A percentile compares a stretch with the other conserved stretches of the same genome.
Conservation (phyloP, 148 eudicot genomes). For the Rhododendron kiyosumense region DNA sequence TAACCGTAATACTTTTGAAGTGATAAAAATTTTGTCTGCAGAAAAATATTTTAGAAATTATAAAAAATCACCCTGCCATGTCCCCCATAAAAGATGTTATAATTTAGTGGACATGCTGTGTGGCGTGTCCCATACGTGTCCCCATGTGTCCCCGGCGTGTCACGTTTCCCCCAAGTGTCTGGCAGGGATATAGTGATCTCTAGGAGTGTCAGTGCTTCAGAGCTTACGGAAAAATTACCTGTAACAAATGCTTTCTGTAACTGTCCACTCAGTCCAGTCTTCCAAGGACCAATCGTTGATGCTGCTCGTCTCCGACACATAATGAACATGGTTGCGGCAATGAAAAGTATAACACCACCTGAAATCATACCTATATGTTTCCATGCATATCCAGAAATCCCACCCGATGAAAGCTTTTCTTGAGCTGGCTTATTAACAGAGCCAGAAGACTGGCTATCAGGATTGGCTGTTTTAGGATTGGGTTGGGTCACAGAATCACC, state of each 20-base stretch:
- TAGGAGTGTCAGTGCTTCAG: background rate
- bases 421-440: background rate
- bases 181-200: background rate
- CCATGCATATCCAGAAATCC: conserved; percentile 29
- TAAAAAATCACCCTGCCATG: background rate
- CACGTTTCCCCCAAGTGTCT: background rate
- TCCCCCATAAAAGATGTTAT: background rate
- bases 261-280: conserved; percentile 94
- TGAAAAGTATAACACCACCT: conserved; percentile 28
- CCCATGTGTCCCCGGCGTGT: background rate
- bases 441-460: conserved; percentile 3
- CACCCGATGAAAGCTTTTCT: conserved; percentile 20
- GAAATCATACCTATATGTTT: conserved; percentile 43
- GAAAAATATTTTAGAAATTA: background rate
- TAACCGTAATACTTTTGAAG: background rate
- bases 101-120: background rate
- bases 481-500: conserved; percentile 19
- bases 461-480: conserved; percentile 12
- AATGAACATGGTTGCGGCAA: conserved; percentile 27
- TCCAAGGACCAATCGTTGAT: conserved; percentile 74
- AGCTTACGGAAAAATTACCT: conserved; percentile 33
- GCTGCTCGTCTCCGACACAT: conserved; percentile 52
- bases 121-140: background rate
- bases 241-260: conserved; percentile 92
- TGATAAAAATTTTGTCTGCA: background rate